Conservation (phyloP, 352 stramenopile species). For the Globisporangium spinosum region DNA sequence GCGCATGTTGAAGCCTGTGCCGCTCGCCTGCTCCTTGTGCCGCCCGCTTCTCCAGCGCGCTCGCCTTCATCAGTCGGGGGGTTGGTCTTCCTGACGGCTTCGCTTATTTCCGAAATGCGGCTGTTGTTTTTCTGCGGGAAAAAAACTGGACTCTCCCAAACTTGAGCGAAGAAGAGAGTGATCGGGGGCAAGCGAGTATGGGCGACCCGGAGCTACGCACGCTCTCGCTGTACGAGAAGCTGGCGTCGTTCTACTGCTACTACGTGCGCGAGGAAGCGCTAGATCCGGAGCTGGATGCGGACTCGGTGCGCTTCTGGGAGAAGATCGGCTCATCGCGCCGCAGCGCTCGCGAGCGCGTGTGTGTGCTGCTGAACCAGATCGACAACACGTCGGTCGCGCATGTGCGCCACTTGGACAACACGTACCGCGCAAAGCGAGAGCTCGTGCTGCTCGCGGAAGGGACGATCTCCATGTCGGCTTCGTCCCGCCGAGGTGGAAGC, state of each 20-base stretch:
- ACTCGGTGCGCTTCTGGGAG: constrained; percentile 55
- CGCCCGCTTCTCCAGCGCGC: constrained; percentile 34
- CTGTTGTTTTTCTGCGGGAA: not conserved
- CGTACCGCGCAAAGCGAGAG: constrained; percentile 69
- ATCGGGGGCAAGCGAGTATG: not conserved
- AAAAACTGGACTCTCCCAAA: not conserved
- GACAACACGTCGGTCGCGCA: constrained; percentile 61
- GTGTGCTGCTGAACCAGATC: constrained; percentile 53
- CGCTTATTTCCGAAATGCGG: not conserved
- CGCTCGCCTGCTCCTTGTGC: constrained; percentile 46
- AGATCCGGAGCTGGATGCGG: constrained; percentile 43
- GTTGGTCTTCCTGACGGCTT: not conserved
- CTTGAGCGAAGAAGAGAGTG: not conserved
- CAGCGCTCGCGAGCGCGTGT: constrained; percentile 62
- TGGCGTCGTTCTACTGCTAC: constrained; percentile 69
- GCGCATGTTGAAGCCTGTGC: constrained; percentile 76
- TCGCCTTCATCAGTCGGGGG: constrained; percentile 21
- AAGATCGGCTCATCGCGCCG: constrained; percentile 51
- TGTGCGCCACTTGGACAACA: constrained; percentile 63
- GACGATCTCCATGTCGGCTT: constrained; percentile 23
- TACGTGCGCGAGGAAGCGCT: constrained; percentile 62
- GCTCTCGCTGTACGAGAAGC: constrained; percentile 69
- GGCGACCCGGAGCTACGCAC: constrained; percentile 20
- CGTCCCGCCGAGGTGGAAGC: constrained; percentile 12
- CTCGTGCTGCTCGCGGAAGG: constrained; percentile 61